Percentiles rank a stretch among this genome's conserved stretches.
These are phyloP conservation scores for Cryphonectria japonica DNA, from an alignment of 2,329 filamentous ascomycete genomes.

Conservation along the genomic window DNA sequence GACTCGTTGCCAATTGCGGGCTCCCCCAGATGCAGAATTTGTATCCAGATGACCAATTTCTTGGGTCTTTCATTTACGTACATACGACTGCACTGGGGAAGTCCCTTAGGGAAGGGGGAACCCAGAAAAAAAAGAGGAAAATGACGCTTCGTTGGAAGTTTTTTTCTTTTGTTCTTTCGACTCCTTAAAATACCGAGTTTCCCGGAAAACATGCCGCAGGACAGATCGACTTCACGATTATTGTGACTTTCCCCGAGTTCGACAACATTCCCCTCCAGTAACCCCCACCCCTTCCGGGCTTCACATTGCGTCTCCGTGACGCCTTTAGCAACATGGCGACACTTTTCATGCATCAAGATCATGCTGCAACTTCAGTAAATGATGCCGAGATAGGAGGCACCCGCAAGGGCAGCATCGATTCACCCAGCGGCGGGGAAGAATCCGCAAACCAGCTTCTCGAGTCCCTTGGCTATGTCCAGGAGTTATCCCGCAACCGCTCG, in stretches of 20 bases:
- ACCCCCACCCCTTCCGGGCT: not conserved
- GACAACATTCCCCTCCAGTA: not conserved
- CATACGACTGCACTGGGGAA: not conserved
- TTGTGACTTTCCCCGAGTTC: not conserved
- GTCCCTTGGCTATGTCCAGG: constrained; percentile 68
- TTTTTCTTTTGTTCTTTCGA: not conserved
- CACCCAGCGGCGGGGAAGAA: constrained; percentile 37
- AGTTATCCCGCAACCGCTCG: constrained; percentile 66
- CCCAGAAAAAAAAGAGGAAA: not conserved
- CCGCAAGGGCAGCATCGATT: constrained; percentile 24
- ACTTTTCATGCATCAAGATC: constrained; percentile 23
- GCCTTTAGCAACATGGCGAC: constrained; percentile 20
- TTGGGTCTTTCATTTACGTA: constrained; percentile 11
- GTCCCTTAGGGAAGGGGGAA: not conserved
- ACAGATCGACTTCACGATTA: not conserved
- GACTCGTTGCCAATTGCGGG: constrained; percentile 13
- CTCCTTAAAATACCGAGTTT: not conserved
- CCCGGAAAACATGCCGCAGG: not conserved
- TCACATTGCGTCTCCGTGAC: not conserved
- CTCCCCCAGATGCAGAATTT: constrained; percentile 10
- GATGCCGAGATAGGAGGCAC: constrained; percentile 16
- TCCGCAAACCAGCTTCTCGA: constrained; percentile 66
- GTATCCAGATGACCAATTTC: constrained; percentile 4
- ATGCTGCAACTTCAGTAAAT: constrained; percentile 14
- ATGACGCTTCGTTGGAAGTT: constrained; percentile 1